A percentile compares a stretch with the other conserved stretches of the same genome.
phyloP scores from a whole-genome alignment of 2,329 filamentous ascomycete species.

The Dothideomycetes sp. region DNA sequence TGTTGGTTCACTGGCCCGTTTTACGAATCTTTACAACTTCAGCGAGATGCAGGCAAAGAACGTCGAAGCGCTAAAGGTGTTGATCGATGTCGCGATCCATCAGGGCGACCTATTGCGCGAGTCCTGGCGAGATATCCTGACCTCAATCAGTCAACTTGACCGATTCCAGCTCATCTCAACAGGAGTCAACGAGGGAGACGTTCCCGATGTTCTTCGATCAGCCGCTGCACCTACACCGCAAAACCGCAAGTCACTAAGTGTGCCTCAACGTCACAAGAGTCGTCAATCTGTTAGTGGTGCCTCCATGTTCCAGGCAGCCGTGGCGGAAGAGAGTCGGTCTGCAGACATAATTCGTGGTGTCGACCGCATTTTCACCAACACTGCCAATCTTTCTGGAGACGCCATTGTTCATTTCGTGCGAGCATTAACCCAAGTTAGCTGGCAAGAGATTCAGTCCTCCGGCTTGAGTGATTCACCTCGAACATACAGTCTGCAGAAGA shows the following conservation, averaged over 20 bases:
- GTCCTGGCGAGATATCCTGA: conserved; percentile 92
- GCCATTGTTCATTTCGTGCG: conserved; percentile 93
- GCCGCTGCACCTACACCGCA: conserved; percentile 31
- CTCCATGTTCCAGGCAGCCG: conserved; percentile 53
- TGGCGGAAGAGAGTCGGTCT: conserved; percentile 84
- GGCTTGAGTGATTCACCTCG: conserved; percentile 90
- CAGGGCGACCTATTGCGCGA: conserved; percentile 82
- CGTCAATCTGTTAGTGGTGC: conserved; percentile 27
- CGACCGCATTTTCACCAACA: conserved; percentile 94
- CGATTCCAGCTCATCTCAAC: conserved; percentile 89
- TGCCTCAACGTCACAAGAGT: conserved; percentile 39
- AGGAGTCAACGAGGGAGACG: conserved; percentile 81
- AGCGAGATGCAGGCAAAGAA: conserved; percentile 95
- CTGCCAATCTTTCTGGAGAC: conserved; percentile 82
- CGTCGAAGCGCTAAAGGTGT: conserved; percentile 80
- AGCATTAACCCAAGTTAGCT: conserved; percentile 88
- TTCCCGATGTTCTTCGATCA: conserved; percentile 79
- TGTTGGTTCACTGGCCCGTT: conserved; percentile 82
- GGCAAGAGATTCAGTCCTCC: conserved; percentile 97
- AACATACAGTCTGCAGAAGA: conserved; percentile 94
- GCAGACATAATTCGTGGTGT: conserved; percentile 88
- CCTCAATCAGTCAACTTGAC: conserved; percentile 92
- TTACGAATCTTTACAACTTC: conserved; percentile 90
- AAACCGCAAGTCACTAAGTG: conserved; percentile 57
- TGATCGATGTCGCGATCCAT: conserved; percentile 83